phyloP scores from a whole-genome alignment of 1,139 yeast species.

The Yarrowia galli region DNA sequence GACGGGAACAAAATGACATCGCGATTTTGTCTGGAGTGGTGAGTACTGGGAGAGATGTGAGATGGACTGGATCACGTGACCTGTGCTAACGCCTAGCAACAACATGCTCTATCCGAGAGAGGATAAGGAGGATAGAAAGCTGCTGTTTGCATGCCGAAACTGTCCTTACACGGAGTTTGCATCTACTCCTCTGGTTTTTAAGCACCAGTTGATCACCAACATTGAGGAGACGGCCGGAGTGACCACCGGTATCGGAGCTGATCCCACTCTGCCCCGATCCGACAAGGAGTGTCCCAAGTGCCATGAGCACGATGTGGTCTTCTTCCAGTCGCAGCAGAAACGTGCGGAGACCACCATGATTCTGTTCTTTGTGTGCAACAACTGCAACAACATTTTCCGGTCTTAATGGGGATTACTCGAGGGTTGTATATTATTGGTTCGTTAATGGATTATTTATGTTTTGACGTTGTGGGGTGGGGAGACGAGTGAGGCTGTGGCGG shows the following conservation, averaged over 20 bases:
- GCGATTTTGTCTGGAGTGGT: slow-evolving; percentile 38
- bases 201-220: slow-evolving; percentile 90
- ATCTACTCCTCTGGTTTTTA: slow-evolving; percentile 83
- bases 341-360: slow-evolving; percentile 92
- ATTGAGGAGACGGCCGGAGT: slow-evolving; percentile 96
- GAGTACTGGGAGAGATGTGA: neutral
- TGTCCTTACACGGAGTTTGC: slow-evolving; percentile 95
- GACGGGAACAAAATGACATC: slow-evolving; percentile 32
- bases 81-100: slow-evolving; percentile 57
- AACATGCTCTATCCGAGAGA: slow-evolving; percentile 99
- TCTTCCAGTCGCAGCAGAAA: slow-evolving; percentile 95
- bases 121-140: slow-evolving; percentile 72
- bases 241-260: slow-evolving; percentile 93
- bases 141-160: slow-evolving; percentile 92
- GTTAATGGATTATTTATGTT: slow-evolving; percentile 37
- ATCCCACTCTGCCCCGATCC: slow-evolving; percentile 94
- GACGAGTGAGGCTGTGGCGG: neutral
- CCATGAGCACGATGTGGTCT: slow-evolving; percentile 87
- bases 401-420: slow-evolving; percentile 1
- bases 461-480: neutral
- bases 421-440: slow-evolving; percentile 29
- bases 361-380: slow-evolving; percentile 38
- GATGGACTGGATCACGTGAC: too few relatives aligned
- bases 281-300: slow-evolving; percentile 94
- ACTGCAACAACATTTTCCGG: slow-evolving; percentile 39